Evolutionary conservation across 1,139 yeast genomes (phyloP), one percentile per base, ranked within the genome.

Genomic region (Debaryomyces singareniensis): DNA sequence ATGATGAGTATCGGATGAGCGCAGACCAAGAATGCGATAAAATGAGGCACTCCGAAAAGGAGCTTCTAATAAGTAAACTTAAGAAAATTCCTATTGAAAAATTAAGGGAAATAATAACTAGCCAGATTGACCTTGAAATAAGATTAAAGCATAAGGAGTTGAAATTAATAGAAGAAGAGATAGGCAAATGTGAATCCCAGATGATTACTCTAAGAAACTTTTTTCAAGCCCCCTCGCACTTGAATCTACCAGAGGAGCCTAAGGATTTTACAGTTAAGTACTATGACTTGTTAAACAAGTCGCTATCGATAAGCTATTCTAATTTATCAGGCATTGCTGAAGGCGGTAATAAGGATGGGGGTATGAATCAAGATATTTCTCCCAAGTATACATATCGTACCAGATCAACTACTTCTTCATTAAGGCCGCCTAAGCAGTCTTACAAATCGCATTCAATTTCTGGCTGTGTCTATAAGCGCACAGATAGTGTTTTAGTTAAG

Each of bases 401-500:
- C 2, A 47, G 75, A 36, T 68, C 75, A 10, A 69, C 74, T 7
- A 68, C 76, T 0, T 66, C 75, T 4, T 63, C 74, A 3, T 49
- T 71, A 25, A 48, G 75, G 28, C 76, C 76, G 0, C 49, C 55
- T 4, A 36, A 44, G 4, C 37, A 38, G 29, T 43, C 45, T 32
- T 40, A 30, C 59, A 42, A 30, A 53, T 35, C 42, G 31, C 34
- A 51, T 35, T 42, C 59, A 29, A 53, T 68, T 28, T 44, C 68
- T 27, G 74, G 74, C 5, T 81, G 93, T 43, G 64, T 82, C 5
- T 79, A 78, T 47, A 65, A 82, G 34, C 58, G 93, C 35, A 71
- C 81, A 4, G 93, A 83, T 50, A 89, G 91, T 2, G 65, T 80
- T 1, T 57, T 80, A 16, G 87, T 82, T 5, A 64, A 77, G 31